phyloP scores from a whole-genome alignment of 2,329 filamentous ascomycete species.

The Aspergillus pseudoterreus region DNA sequence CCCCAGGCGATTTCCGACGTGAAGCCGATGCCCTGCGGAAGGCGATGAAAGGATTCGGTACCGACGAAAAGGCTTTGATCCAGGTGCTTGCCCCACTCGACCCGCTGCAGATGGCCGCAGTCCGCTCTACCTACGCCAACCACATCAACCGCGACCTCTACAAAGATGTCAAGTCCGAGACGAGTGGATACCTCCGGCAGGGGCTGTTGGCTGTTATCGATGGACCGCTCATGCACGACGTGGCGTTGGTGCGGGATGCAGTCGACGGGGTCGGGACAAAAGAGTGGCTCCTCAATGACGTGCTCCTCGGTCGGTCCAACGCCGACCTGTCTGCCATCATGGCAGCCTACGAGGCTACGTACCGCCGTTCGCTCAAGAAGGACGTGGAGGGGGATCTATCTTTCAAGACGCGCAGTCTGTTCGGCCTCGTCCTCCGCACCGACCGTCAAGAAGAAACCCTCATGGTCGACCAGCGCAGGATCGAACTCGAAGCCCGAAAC shows the following conservation, averaged over 20 bases:
- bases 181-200: slow-evolving; percentile 68
- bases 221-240: slow-evolving; percentile 76
- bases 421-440: slow-evolving; percentile 74
- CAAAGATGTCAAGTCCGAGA: slow-evolving; percentile 74
- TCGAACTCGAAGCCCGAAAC: slow-evolving; percentile 71
- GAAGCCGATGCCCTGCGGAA: slow-evolving; percentile 70
- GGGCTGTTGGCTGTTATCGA: slow-evolving; percentile 70
- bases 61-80: slow-evolving; percentile 76
- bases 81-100: slow-evolving; percentile 67
- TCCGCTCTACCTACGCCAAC: slow-evolving; percentile 65
- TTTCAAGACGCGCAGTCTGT: slow-evolving; percentile 80
- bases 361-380: slow-evolving; percentile 62
- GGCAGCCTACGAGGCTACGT: slow-evolving; percentile 66
- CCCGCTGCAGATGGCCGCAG: slow-evolving; percentile 68
- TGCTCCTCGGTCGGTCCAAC: slow-evolving; percentile 78
- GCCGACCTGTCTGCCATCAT: slow-evolving; percentile 88
- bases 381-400: slow-evolving; percentile 77
- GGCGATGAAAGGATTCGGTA: slow-evolving; percentile 93
- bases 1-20: slow-evolving; percentile 60
- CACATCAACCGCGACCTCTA: slow-evolving; percentile 65
- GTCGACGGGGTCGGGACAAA: slow-evolving; percentile 82
- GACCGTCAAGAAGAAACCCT: slow-evolving; percentile 72
- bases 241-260: slow-evolving; percentile 64
- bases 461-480: slow-evolving; percentile 67
- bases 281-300: slow-evolving; percentile 78